phyloP scores from a whole-genome alignment of 768 basidiomycete species.

The Candolleomyces aberdarensis region DNA sequence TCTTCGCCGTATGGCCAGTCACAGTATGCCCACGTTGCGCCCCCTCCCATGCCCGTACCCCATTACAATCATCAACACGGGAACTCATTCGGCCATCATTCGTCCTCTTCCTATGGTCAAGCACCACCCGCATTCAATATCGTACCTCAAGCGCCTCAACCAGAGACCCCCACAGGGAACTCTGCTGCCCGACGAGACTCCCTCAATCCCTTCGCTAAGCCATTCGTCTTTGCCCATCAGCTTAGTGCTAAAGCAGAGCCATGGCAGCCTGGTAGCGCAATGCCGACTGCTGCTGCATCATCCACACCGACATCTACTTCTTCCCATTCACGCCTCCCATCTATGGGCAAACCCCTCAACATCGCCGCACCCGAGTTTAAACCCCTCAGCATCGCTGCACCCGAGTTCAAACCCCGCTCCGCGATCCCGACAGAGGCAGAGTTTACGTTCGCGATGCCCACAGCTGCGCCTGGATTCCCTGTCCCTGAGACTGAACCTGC shows the following conservation, averaged over 20 bases:
- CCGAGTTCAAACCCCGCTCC: constrained; percentile 70
- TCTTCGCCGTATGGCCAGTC: neutral
- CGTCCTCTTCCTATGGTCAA: constrained; percentile 17
- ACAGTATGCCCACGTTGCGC: neutral
- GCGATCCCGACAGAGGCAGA: constrained; percentile 13
- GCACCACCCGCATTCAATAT: neutral
- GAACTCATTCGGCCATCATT: constrained; percentile 17
- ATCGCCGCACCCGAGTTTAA: constrained; percentile 80
- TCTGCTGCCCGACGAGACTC: constrained; percentile 25
- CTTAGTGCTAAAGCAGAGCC: neutral
- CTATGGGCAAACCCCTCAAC: constrained; percentile 70
- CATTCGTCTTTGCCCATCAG: constrained; percentile 71
- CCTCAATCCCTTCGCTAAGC: constrained; percentile 79
- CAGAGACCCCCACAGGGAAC: neutral
- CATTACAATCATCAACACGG: neutral
- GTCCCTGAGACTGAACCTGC: constrained; percentile 27
- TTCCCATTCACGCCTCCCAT: constrained; percentile 42
- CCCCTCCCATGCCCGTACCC: neutral
- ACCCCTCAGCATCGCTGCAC: constrained; percentile 53
- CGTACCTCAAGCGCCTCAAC: neutral
- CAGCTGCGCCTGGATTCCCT: constrained; percentile 18
- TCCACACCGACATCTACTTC: neutral
- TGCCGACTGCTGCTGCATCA: constrained; percentile 1
- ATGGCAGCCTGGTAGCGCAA: neutral
- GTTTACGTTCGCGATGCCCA: constrained; percentile 71